Conservation (phyloP, 345 rosid genomes). For the Triadica sebifera region DNA sequence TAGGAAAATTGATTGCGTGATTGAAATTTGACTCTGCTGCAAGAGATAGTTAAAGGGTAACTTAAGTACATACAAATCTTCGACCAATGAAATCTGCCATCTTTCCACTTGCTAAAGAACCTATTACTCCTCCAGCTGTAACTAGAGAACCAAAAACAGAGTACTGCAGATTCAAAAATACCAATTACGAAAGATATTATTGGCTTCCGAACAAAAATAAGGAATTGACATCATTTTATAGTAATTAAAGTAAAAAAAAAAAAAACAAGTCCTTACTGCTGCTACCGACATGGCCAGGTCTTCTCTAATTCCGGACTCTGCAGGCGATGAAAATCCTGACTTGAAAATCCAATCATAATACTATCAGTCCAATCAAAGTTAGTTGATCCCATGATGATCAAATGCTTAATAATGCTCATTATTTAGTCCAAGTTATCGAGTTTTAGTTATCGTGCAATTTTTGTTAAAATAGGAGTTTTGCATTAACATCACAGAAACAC, state of each 20-base stretch:
- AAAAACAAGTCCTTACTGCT: constrained; percentile 8
- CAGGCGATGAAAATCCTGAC: constrained; percentile 52
- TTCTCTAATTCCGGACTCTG: constrained; percentile 36
- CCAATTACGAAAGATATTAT: background rate
- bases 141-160: constrained; percentile 38
- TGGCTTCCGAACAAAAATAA: background rate
- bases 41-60: background rate
- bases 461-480: too few species aligned
- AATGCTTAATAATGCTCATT: too few species aligned
- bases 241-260: too few species aligned
- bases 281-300: constrained; percentile 33
- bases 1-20: background rate
- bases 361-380: background rate
- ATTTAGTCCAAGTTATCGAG: too few species aligned
- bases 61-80: constrained; percentile 28
- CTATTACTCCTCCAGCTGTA: constrained; percentile 34
- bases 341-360: constrained; percentile 15
- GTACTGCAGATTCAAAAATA: constrained; percentile 22
- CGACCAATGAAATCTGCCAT: constrained; percentile 36
- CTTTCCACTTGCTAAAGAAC: constrained; percentile 31
- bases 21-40: background rate
- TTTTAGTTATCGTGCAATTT: too few species aligned
- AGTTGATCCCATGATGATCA: too few species aligned
- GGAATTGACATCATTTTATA: too few species aligned
- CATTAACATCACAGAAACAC: background rate